Evolutionary conservation across 1,284 basidiomycete species (phyloP).

Genomic region (Ganoderma sp.): DNA sequence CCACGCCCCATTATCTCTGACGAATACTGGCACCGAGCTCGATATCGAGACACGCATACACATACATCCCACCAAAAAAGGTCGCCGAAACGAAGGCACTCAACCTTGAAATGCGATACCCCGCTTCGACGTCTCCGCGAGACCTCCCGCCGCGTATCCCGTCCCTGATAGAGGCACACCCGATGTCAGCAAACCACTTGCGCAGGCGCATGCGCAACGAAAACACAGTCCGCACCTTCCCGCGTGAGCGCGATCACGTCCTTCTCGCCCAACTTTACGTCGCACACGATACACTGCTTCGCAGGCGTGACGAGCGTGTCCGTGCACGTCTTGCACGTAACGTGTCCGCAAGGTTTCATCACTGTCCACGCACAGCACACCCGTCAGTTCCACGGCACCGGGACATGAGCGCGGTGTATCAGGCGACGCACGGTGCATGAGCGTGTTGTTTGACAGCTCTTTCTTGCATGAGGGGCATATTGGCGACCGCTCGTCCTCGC

Average conservation of each 20-base stretch:
- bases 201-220: not conserved
- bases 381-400: not conserved
- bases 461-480: constrained; percentile 93
- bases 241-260: constrained; percentile 80
- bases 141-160: constrained; percentile 88
- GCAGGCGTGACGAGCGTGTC: constrained; percentile 79
- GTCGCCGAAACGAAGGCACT: not conserved
- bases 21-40: not conserved
- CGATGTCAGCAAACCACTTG: not conserved
- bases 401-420: too few relatives aligned
- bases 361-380: constrained; percentile 47
- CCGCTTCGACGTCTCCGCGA: constrained; percentile 80
- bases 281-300: constrained; percentile 85
- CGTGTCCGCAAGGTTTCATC: constrained; percentile 83
- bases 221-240: constrained; percentile 63
- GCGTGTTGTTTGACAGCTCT: constrained; percentile 76
- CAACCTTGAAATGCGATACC: constrained; percentile 82
- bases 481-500: constrained; percentile 57
- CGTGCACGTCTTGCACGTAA: constrained; percentile 85
- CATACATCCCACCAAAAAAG: not conserved
- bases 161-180: constrained; percentile 60
- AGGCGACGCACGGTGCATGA: constrained; percentile 66
- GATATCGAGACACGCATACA: not conserved
- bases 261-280: constrained; percentile 61
- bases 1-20: too few relatives aligned